Base-by-base conservation (phyloP, 371 early-diverging fungal genomes). In the Coemansia sp. region DNA sequence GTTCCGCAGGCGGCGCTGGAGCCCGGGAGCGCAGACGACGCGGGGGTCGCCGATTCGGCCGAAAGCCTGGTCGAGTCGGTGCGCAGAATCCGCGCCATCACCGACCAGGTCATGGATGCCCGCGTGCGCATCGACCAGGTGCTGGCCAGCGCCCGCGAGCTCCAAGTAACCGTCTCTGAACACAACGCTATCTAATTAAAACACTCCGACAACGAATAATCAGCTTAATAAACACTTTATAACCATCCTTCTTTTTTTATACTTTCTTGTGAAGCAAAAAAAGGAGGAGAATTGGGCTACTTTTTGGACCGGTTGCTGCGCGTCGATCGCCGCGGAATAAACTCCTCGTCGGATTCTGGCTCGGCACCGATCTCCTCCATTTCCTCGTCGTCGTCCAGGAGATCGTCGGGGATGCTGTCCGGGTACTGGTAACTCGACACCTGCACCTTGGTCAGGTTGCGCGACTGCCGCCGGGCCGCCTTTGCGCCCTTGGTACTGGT, bases 341-440 rank as follows among this genome's bases (percentile, higher is more conserved):
- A 68, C 48, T 56, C 63, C 3, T 61, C 66, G 14, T 60, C 55
- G 10, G 55, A 51, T 26, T 45, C 56, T 2, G 63, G 48, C 4
- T 59, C 57, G 2, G 12, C 42, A 5, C 60, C 63, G 1, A 12
- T 26, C 14, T 49, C 55, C 30, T 39, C 49, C 0, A 36, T 38
- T 8, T 43, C 59, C 7, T 47, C 53, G 35, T 51, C 41, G 45
- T 34, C 31, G 14, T 14, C 16, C 33, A 54, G 30, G 12, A 39
- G 55, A 26, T 41, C 31, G 49, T 38, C 31, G 4, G 36, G 34
- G 12, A 53, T 34, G 33, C 59, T 42, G 3, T 68, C 45, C 1
- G 68, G 68, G 10, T 72, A 72, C 43, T 63, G 52, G 39, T 68
- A 68, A 12, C 64, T 60, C 1, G 72, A 47, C 8, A 72, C 72